Conservation (phyloP, 2,329 filamentous ascomycete genomes). For the Xylaria sp. region DNA sequence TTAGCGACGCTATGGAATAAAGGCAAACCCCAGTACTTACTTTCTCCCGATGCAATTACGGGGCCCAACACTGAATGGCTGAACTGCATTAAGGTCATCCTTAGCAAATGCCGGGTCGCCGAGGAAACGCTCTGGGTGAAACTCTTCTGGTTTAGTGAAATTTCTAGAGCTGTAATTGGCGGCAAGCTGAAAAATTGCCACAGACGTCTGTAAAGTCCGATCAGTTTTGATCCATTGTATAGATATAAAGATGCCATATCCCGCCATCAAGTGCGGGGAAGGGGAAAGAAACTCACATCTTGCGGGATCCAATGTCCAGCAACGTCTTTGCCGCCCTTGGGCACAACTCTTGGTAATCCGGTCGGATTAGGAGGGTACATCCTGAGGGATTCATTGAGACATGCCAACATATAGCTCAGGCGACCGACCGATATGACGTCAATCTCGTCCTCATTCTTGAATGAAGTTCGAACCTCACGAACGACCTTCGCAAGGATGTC, state of each 20-base stretch:
- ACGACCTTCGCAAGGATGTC: conserved; percentile 47
- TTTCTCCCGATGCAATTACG: conserved; percentile 62
- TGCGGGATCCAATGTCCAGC: conserved; percentile 41
- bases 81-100: conserved; percentile 41
- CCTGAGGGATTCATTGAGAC: conserved; percentile 55
- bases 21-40: conserved; percentile 46
- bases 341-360: conserved; percentile 40
- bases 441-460: conserved; percentile 49
- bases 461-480: conserved; percentile 52
- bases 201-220: conserved; percentile 23
- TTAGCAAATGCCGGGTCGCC: conserved; percentile 17
- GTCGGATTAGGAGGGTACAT: conserved; percentile 51
- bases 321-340: conserved; percentile 41
- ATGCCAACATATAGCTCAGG: conserved; percentile 54
- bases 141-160: conserved; percentile 10
- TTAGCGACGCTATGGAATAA: conserved; percentile 13
- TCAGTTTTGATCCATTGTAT: conserved; percentile 3
- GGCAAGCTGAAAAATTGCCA: conserved; percentile 17
- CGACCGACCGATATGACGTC: conserved; percentile 38
- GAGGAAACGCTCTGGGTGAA: conserved; percentile 16
- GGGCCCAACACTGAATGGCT: conserved; percentile 60
- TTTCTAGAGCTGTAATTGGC: conserved; percentile 18
- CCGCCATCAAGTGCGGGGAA: neutral
- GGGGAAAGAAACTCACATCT: conserved; percentile 32
- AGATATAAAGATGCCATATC: neutral